Percentiles rank a stretch among this genome's conserved stretches.
These are phyloP conservation scores for Collariella sp. DNA, from an alignment of 495 filamentous ascomycete species.

Conservation along the genomic window DNA sequence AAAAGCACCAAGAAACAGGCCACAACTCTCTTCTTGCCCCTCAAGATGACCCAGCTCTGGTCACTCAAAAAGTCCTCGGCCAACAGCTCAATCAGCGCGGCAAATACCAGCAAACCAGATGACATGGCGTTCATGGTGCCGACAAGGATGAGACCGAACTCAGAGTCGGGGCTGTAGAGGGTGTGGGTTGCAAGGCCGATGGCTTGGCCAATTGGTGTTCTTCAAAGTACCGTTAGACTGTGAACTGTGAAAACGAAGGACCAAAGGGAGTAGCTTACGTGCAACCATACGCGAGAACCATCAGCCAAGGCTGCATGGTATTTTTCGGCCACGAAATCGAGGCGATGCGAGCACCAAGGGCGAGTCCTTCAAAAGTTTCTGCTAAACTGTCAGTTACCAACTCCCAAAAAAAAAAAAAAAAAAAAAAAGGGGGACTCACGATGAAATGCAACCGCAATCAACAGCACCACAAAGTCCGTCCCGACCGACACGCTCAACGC, in stretches of 20 bases:
- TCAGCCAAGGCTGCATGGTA: slow-evolving; percentile 67
- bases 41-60: slow-evolving; percentile 66
- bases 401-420: neutral
- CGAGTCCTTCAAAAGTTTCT: slow-evolving; percentile 64
- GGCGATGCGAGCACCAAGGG: slow-evolving; percentile 65
- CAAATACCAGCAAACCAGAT: slow-evolving; percentile 76
- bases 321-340: slow-evolving; percentile 47
- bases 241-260: neutral
- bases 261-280: slow-evolving; percentile 16
- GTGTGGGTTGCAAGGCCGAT: slow-evolving; percentile 78
- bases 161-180: slow-evolving; percentile 69
- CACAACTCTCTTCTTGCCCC: slow-evolving; percentile 57
- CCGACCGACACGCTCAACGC: slow-evolving; percentile 70
- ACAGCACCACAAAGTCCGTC: slow-evolving; percentile 64
- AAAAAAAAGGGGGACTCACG: slow-evolving; percentile 25
- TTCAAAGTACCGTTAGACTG: slow-evolving; percentile 32
- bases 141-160: slow-evolving; percentile 78
- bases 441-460: slow-evolving; percentile 76
- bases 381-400: neutral
- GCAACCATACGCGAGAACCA: slow-evolving; percentile 83
- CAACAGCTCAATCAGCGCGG: slow-evolving; percentile 79
- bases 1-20: slow-evolving; percentile 69
- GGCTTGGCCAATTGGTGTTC: slow-evolving; percentile 83
- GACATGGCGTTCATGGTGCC: slow-evolving; percentile 87
- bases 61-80: slow-evolving; percentile 91